Conservation (phyloP, 2,329 filamentous ascomycete species). For the Colletotrichum neosansevieriae region DNA sequence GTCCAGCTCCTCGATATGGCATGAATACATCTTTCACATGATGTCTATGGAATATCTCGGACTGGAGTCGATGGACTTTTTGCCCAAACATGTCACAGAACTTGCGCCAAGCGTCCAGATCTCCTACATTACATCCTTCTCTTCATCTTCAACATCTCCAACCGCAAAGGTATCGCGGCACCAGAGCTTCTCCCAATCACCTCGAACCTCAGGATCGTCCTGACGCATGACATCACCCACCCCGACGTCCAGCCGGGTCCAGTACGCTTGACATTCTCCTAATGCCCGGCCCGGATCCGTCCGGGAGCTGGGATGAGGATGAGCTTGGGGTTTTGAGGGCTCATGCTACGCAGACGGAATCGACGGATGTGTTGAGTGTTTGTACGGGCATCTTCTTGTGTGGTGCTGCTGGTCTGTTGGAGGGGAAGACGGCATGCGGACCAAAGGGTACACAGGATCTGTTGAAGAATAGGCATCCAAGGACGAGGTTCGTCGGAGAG, state of each 20-base stretch:
- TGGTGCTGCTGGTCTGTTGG: conserved; percentile 60
- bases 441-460: conserved; percentile 58
- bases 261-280: conserved; percentile 63
- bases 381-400: conserved; percentile 65
- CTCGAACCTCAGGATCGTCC: conserved; percentile 51
- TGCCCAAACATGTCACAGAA: conserved; percentile 53
- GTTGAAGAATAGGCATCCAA: conserved; percentile 53
- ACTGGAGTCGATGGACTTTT: conserved; percentile 37
- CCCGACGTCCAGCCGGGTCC: conserved; percentile 62
- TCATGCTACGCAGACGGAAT: conserved; percentile 51
- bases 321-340: conserved; percentile 56
- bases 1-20: conserved; percentile 64
- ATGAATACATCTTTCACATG: conserved; percentile 61
- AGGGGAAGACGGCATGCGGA: conserved; percentile 60
- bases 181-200: conserved; percentile 54
- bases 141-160: background rate
- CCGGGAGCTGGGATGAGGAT: conserved; percentile 46
- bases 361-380: conserved; percentile 62
- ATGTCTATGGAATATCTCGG: conserved; percentile 60
- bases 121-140: conserved; percentile 59
- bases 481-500: conserved; percentile 57
- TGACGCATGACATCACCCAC: conserved; percentile 59
- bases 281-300: conserved; percentile 63
- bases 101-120: conserved; percentile 58
- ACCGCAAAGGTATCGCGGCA: background rate